Percentiles rank a stretch among this genome's conserved stretches.
Evolutionary conservation across 192 early-diverging fungal species (phyloP).

Genomic region (Gamsiella multidivaricata): DNA sequence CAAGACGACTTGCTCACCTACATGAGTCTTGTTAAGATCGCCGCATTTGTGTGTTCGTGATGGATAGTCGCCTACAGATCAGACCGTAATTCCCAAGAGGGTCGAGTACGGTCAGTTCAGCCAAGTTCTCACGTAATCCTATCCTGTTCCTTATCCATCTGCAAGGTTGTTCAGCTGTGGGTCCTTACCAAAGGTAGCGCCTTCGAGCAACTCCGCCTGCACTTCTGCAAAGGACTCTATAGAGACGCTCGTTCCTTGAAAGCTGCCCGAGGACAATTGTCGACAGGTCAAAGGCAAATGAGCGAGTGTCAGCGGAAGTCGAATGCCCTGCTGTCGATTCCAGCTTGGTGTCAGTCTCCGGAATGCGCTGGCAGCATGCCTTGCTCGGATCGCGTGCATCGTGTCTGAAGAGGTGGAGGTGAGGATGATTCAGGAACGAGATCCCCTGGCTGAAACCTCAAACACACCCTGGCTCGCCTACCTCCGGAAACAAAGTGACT

Average conservation of each 20-base stretch:
- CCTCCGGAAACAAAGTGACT: too few relatives aligned
- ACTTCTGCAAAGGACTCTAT: not conserved
- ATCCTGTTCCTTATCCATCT: too few relatives aligned
- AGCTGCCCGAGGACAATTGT: not conserved
- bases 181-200: constrained; percentile 33
- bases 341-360: not conserved
- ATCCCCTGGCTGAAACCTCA: too few relatives aligned
- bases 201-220: constrained; percentile 21
- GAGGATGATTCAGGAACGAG: too few relatives aligned
- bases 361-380: not conserved
- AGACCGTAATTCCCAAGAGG: too few relatives aligned
- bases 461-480: too few relatives aligned
- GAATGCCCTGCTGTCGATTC: too few relatives aligned
- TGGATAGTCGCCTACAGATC: constrained; percentile 58
- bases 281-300: not conserved
- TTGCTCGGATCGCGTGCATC: constrained; percentile 29
- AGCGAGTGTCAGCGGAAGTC: not conserved
- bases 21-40: constrained; percentile 66
- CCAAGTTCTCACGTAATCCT: too few relatives aligned
- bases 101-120: too few relatives aligned
- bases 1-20: constrained; percentile 74
- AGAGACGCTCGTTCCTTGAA: not conserved
- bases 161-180: not conserved
- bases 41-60: constrained; percentile 83
- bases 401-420: not conserved